Evolutionary conservation across 768 basidiomycete species (phyloP), one percentile per base, ranked within the genome.

Genomic region (Podaxis mareebaensis): DNA sequence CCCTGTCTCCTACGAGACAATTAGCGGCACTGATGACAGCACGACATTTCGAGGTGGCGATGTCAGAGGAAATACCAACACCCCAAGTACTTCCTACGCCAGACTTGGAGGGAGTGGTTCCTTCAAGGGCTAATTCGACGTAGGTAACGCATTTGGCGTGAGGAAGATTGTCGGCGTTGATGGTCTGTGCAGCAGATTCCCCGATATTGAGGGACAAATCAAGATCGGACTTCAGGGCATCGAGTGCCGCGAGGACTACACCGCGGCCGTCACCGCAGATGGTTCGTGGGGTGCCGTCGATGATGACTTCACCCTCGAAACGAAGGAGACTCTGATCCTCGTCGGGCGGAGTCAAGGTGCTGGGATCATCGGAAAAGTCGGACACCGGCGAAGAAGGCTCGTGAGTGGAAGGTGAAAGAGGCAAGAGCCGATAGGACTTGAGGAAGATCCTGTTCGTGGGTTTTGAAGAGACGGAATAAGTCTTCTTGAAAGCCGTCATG

Each of bases 241-340:
- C 84, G 46, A 98, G 82, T 66, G 98, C 81, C 30, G 96, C 89
- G 11, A 96, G 97, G 39, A 99, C 83, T 24, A 97, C 95, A 22
- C 96, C 96, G 74, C 96, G 98, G 28, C 96, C 96, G 65, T 92
- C 89, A 51, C 96, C 96, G 60, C 89, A 83, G 70, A 99, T 83
- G 58, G 92, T 88, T 11, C 91, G 87, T 64, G 91, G 84, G 49
- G 85, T 82, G 10, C 92, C 94, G 71, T 96, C 93, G 54, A 97
- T 92, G 6, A 80, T 79, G 49, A 99, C 68, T 30, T 92, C 93
- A 56, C 93, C 96, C 64, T 92, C 91, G 72, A 99, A 92, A 60
- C 88, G 81, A 65, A 93, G 86, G 42, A 85, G 85, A 70, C 88
- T 87, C 68, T 93, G 89, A 22, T 76, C 75, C 36, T 73, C 76